A percentile compares a stretch with the other conserved stretches of the same genome.
Conservation (phyloP, 2,329 filamentous ascomycete species). For the Aaosphaeria arxii region DNA sequence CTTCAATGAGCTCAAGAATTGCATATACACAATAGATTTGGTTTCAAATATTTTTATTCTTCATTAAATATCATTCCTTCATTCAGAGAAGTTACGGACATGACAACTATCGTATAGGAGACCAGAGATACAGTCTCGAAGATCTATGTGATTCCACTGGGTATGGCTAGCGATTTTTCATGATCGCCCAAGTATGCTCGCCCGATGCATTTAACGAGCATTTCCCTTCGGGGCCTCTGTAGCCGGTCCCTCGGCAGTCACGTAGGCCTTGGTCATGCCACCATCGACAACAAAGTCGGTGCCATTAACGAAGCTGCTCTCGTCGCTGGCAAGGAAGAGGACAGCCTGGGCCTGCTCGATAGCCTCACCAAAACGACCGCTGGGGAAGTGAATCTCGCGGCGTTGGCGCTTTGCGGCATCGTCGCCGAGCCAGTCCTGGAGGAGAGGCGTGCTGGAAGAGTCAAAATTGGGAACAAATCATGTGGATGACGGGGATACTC, state of each 20-base stretch:
- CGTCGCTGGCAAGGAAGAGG: conserved; percentile 81
- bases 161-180: too few relatives aligned
- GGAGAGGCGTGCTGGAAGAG: conserved; percentile 66
- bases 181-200: too few relatives aligned
- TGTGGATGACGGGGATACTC: conserved; percentile 15
- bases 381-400: conserved; percentile 86
- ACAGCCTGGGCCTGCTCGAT: conserved; percentile 90
- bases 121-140: too few relatives aligned
- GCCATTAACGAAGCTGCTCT: conserved; percentile 86
- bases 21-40: too few relatives aligned
- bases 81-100: too few relatives aligned
- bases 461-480: background rate
- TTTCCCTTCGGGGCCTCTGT: conserved; percentile 53
- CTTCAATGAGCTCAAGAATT: too few relatives aligned
- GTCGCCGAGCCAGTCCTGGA: conserved; percentile 92
- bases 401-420: conserved; percentile 77
- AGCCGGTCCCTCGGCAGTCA: conserved; percentile 59
- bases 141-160: too few relatives aligned
- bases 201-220: background rate
- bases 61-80: too few relatives aligned
- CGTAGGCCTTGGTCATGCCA: conserved; percentile 89
- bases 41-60: too few relatives aligned
- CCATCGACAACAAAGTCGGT: conserved; percentile 94
- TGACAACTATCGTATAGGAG: too few relatives aligned
- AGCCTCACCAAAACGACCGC: conserved; percentile 87